Conservation (phyloP, 345 rosid genomes). For the Cardamine chenopodiifolia region DNA sequence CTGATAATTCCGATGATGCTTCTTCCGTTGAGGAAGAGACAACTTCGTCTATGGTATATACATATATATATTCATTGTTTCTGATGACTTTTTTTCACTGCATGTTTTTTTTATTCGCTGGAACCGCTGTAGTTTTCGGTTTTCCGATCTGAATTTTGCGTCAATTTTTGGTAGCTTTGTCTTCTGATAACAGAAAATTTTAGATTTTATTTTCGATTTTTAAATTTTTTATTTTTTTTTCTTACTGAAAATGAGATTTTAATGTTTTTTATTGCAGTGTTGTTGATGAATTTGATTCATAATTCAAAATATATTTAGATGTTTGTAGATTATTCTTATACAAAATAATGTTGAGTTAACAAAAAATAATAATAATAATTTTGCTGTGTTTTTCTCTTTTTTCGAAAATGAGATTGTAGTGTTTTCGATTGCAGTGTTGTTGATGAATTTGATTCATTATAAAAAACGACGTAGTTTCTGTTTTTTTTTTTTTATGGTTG, state of each 20-base stretch:
- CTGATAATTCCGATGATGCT: conserved; percentile 37
- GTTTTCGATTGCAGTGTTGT: neutral
- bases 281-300: neutral
- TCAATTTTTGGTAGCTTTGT: neutral
- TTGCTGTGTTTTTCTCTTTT: too few relatives aligned
- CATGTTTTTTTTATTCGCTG: conserved; percentile 16
- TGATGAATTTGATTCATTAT: neutral
- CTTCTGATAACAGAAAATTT: neutral
- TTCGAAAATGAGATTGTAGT: neutral
- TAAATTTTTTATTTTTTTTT: neutral
- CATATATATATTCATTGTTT: neutral
- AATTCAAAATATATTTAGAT: too few relatives aligned
- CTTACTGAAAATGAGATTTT: neutral
- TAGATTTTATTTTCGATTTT: neutral
- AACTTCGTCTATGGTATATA: conserved; percentile 39
- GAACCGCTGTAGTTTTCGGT: neutral
- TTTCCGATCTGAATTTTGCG: conserved; percentile 14
- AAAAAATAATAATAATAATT: too few relatives aligned
- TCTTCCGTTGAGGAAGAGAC: conserved; percentile 39
- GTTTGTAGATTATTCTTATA: too few relatives aligned
- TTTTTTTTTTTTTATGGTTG: neutral
- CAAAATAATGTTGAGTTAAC: too few relatives aligned
- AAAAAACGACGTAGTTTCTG: neutral
- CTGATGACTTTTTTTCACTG: neutral
- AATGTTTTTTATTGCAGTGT: neutral